phyloP scores from a whole-genome alignment of 2,329 filamentous ascomycete genomes.

The Epichloe brachyelytri region DNA sequence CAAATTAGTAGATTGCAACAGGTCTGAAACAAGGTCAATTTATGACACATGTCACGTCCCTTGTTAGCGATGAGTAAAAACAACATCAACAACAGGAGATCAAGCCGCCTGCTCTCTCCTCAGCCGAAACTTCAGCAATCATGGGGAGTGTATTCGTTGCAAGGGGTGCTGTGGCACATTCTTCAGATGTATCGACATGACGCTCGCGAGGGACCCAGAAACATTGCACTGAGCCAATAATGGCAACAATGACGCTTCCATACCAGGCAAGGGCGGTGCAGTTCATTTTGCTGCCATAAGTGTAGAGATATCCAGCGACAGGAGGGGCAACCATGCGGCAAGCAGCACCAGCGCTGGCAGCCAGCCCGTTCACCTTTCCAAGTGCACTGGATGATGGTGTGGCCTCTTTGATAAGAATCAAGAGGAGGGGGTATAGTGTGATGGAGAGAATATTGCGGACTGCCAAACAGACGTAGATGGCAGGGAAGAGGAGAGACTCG shows the following conservation, averaged over 20 bases:
- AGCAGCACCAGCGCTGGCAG: constrained; percentile 51
- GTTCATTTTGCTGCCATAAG: constrained; percentile 42
- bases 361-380: constrained; percentile 53
- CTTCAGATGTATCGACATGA: constrained; percentile 16
- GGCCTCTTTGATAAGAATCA: constrained; percentile 56
- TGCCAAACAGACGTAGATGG: constrained; percentile 44
- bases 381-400: constrained; percentile 43
- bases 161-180: constrained; percentile 12
- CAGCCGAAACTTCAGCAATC: constrained; percentile 20
- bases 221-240: constrained; percentile 46
- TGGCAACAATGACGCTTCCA: constrained; percentile 42
- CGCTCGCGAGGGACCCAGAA: constrained; percentile 34
- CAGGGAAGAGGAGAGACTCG: constrained; percentile 34
- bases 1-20: constrained; percentile 6
- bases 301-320: constrained; percentile 49
- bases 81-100: background rate
- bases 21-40: background rate
- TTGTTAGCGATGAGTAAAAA: background rate
- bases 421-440: constrained; percentile 47
- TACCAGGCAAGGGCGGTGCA: constrained; percentile 54
- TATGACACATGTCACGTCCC: background rate
- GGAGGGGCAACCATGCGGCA: constrained; percentile 57
- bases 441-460: constrained; percentile 50
- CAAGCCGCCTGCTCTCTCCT: constrained; percentile 6
- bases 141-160: constrained; percentile 7